phyloP scores from a whole-genome alignment of 2,329 filamentous ascomycete species.

The Neobulgaria alba region DNA sequence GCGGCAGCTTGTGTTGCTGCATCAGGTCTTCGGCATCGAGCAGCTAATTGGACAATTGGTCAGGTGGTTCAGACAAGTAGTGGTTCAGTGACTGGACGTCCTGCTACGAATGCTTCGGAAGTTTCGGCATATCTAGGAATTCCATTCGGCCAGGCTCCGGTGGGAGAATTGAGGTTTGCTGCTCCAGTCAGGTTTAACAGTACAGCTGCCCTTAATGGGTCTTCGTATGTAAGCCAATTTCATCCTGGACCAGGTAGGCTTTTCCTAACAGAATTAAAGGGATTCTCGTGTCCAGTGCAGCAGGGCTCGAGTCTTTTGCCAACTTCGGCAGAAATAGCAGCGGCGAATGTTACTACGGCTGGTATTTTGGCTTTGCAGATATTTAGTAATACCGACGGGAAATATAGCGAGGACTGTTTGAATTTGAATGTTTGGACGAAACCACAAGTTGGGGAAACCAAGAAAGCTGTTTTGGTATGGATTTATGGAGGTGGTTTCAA shows the following conservation, averaged over 20 bases:
- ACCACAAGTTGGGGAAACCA: slow-evolving; percentile 22
- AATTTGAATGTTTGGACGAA: slow-evolving; percentile 33
- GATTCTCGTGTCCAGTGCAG: slow-evolving; percentile 15
- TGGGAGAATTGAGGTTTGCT: slow-evolving; percentile 33
- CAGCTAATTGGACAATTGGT: slow-evolving; percentile 20
- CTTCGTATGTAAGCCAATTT: slow-evolving; percentile 18
- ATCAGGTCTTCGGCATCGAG: not conserved
- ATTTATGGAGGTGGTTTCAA: slow-evolving; percentile 33
- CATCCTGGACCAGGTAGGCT: not conserved
- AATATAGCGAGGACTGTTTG: slow-evolving; percentile 31
- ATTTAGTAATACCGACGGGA: slow-evolving; percentile 3
- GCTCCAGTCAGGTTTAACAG: slow-evolving; percentile 24
- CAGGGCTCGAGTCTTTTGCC: not conserved
- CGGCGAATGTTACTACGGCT: slow-evolving; percentile 20
- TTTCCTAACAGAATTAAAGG: slow-evolving; percentile 14
- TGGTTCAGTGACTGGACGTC: slow-evolving; percentile 22
- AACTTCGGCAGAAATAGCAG: slow-evolving; percentile 1
- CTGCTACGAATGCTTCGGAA: slow-evolving; percentile 13
- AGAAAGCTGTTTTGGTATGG: slow-evolving; percentile 29
- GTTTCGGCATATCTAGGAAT: slow-evolving; percentile 33
- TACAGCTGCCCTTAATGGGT: slow-evolving; percentile 16
- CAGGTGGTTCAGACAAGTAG: slow-evolving; percentile 24
- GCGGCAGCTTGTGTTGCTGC: not conserved
- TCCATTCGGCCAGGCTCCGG: slow-evolving; percentile 32
- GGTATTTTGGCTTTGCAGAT: slow-evolving; percentile 10